A percentile compares a stretch with the other conserved stretches of the same genome.
These are phyloP conservation scores for Peronospora farinosa DNA, from an alignment of 352 stramenopile genomes.

Conservation along the genomic window DNA sequence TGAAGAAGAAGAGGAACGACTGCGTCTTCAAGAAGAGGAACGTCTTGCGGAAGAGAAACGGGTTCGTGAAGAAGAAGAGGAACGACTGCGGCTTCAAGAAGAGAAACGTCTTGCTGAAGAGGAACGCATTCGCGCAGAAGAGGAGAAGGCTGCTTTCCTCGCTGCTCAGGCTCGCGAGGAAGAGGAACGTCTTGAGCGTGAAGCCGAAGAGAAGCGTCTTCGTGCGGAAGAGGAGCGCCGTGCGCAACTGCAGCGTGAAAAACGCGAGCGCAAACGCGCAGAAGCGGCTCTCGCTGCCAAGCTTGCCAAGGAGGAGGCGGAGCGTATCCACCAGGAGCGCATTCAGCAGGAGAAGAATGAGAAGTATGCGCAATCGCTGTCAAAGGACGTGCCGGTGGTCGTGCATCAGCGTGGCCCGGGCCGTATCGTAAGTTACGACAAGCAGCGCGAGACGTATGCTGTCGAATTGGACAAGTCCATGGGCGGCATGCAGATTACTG, in stretches of 20 bases:
- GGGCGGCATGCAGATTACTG: conserved; percentile 60
- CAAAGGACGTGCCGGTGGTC: conserved; percentile 81
- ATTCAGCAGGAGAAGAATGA: conserved; percentile 65
- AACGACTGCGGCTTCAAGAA: conserved; percentile 29
- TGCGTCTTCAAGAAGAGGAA: conserved; percentile 20
- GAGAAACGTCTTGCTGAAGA: conserved; percentile 28
- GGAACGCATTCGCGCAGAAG: conserved; percentile 19
- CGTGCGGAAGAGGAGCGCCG: conserved; percentile 30
- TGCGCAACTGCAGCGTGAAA: conserved; percentile 28
- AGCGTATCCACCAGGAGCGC: conserved; percentile 40
- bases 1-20: conserved; percentile 24
- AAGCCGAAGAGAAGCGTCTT: conserved; percentile 28
- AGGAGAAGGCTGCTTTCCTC: conserved; percentile 16
- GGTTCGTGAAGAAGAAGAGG: conserved; percentile 20
- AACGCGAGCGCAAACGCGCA: conserved; percentile 40
- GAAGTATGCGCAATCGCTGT: conserved; percentile 83
- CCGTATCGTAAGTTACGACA: conserved; percentile 73
- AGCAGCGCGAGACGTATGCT: conserved; percentile 68
- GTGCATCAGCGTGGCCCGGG: conserved; percentile 66
- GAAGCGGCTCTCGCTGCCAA: conserved; percentile 41
- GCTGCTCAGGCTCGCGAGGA: conserved; percentile 20
- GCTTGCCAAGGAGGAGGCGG: conserved; percentile 35
- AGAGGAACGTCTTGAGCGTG: conserved; percentile 22
- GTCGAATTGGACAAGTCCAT: conserved; percentile 64
- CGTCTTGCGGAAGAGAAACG: conserved; percentile 24